Conservation (phyloP, 129 eudicot species). For the Solidago caesia region DNA sequence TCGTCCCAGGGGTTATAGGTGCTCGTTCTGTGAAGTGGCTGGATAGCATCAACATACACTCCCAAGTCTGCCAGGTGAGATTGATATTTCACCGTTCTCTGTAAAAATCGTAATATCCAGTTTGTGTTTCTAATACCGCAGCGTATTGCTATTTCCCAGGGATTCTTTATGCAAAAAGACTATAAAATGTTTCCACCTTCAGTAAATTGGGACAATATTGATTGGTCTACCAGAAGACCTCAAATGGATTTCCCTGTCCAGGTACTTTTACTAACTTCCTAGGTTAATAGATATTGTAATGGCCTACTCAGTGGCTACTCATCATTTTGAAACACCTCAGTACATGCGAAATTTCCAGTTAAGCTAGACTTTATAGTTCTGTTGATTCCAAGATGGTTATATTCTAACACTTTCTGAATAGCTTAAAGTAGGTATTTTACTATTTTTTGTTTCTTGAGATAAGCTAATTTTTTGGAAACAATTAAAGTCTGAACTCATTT, state of each 20-base stretch:
- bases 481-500: background rate
- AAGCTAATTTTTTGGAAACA: background rate
- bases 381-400: no score
- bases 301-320: no score
- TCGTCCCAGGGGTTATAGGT: constrained; percentile 98
- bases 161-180: constrained; percentile 97
- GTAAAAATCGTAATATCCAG: background rate
- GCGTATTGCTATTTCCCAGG: constrained; percentile 52
- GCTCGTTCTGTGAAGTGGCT: constrained; percentile 99
- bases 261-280: constrained; percentile 37
- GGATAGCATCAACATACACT: constrained; percentile 78
- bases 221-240: constrained; percentile 94
- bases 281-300: no score
- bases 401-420: no score
- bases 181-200: constrained; percentile 98
- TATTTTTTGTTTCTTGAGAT: background rate
- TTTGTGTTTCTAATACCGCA: constrained; percentile 1
- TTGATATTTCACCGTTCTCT: constrained; percentile 4
- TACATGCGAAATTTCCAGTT: no score
- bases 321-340: no score
- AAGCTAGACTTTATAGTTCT: no score
- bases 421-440: no score
- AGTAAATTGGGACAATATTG: constrained; percentile 89
- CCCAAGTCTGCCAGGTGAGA: constrained; percentile 87
- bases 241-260: constrained; percentile 97